Evolutionary conservation across 2,329 filamentous ascomycete genomes (phyloP).

Genomic region (Colletotrichum coccodes): DNA sequence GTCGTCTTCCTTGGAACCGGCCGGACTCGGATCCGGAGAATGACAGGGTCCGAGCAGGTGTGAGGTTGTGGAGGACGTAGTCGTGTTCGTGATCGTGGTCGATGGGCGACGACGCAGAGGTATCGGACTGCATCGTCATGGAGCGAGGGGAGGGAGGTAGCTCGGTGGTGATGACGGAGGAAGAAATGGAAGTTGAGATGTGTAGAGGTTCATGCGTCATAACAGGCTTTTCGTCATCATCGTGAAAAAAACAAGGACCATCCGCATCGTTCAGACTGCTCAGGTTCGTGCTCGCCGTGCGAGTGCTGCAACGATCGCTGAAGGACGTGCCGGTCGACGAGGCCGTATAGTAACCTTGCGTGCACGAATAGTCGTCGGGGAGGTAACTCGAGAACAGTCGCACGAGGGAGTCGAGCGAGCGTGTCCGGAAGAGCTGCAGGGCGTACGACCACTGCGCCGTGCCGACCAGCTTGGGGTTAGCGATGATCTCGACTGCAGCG

Average conservation of each 20-base stretch:
- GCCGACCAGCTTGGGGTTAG: constrained; percentile 67
- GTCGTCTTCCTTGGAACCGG: constrained; percentile 41
- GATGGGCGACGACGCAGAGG: constrained; percentile 49
- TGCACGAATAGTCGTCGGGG: constrained; percentile 57
- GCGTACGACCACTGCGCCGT: constrained; percentile 69
- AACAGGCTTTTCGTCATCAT: constrained; percentile 48
- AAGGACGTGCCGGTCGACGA: constrained; percentile 49
- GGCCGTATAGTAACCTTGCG: constrained; percentile 46
- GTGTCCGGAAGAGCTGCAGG: constrained; percentile 67
- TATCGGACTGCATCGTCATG: constrained; percentile 59
- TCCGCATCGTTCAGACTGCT: constrained; percentile 50
- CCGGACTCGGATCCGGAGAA: constrained; percentile 63
- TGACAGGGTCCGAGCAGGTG: constrained; percentile 60
- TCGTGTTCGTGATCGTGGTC: constrained; percentile 46
- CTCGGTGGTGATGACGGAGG: constrained; percentile 40
- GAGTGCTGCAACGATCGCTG: constrained; percentile 49
- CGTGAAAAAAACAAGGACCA: constrained; percentile 52
- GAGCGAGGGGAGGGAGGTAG: constrained; percentile 60
- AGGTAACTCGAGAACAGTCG: constrained; percentile 70
- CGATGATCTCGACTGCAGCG: constrained; percentile 69
- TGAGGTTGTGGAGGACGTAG: constrained; percentile 44
- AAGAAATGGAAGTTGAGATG: constrained; percentile 40
- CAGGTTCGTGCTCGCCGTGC: constrained; percentile 48
- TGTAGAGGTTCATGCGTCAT: constrained; percentile 58
- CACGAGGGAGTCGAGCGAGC: constrained; percentile 68